phyloP scores from a whole-genome alignment of 352 stramenopile species.

The Phytophthora vignae region DNA sequence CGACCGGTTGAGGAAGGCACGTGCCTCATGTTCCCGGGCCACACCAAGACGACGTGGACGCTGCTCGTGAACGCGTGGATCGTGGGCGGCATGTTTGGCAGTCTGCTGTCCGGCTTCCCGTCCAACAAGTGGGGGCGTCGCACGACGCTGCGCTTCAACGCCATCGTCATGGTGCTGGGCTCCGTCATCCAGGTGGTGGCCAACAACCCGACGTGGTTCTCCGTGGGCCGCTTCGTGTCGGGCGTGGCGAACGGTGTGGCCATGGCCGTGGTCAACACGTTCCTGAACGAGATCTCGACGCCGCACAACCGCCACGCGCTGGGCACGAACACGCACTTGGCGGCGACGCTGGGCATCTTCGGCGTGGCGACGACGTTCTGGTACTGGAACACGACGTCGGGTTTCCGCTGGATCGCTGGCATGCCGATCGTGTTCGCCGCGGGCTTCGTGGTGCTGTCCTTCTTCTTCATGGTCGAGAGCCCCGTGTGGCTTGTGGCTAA shows the following conservation, averaged over 20 bases:
- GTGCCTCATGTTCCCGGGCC: slow-evolving; percentile 70
- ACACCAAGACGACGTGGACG: slow-evolving; percentile 58
- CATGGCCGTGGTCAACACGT: slow-evolving; percentile 48
- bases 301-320: slow-evolving; percentile 47
- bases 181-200: slow-evolving; percentile 46
- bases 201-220: slow-evolving; percentile 36
- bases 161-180: slow-evolving; percentile 45
- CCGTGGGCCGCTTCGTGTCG: slow-evolving; percentile 45
- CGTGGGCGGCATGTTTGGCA: slow-evolving; percentile 63
- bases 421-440: slow-evolving; percentile 45
- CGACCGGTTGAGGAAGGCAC: slow-evolving; percentile 46
- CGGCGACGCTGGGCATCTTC: slow-evolving; percentile 51
- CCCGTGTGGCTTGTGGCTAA: slow-evolving; percentile 55
- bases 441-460: slow-evolving; percentile 35
- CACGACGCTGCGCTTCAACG: slow-evolving; percentile 39
- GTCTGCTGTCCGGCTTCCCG: slow-evolving; percentile 43
- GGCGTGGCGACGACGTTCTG: slow-evolving; percentile 57
- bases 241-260: slow-evolving; percentile 51
- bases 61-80: slow-evolving; percentile 67
- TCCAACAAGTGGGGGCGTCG: slow-evolving; percentile 58
- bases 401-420: slow-evolving; percentile 63
- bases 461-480: slow-evolving; percentile 53
- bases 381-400: slow-evolving; percentile 46
- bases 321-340: slow-evolving; percentile 50
- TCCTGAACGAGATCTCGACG: slow-evolving; percentile 58